Evolutionary conservation across 192 early-diverging fungal species (phyloP).

Genomic region (Oehlia diaphana): DNA sequence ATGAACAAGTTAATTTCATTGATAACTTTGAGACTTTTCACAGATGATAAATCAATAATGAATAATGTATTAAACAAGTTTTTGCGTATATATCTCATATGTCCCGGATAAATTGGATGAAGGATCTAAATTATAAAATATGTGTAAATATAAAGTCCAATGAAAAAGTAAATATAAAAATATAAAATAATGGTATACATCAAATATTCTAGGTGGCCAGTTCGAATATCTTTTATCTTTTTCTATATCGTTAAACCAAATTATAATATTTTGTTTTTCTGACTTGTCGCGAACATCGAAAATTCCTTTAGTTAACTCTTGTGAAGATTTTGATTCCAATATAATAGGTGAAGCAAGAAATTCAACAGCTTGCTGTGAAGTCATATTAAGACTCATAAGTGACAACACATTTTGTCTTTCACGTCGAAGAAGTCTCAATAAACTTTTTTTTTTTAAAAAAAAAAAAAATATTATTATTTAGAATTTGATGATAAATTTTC

Average conservation of each 20-base stretch:
- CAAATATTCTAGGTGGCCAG: slow-evolving; percentile 60
- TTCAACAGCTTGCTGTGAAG: slow-evolving; percentile 41
- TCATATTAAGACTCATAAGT: slow-evolving; percentile 48
- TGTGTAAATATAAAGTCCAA: background rate
- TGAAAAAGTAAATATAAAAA: background rate
- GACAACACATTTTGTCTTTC: slow-evolving; percentile 53
- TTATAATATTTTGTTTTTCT: slow-evolving; percentile 47
- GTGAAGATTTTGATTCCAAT: slow-evolving; percentile 22
- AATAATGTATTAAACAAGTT: slow-evolving; percentile 81
- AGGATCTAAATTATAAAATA: slow-evolving; percentile 45
- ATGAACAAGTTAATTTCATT: slow-evolving; percentile 63
- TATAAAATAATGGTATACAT: background rate
- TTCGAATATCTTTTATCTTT: slow-evolving; percentile 71
- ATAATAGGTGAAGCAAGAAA: slow-evolving; percentile 34
- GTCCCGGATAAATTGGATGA: slow-evolving; percentile 64
- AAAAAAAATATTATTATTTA: background rate
- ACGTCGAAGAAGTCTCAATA: slow-evolving; percentile 58
- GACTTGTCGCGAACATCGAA: slow-evolving; percentile 80
- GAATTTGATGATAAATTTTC: background rate
- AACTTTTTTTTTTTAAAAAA: slow-evolving; percentile 30
- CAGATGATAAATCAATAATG: slow-evolving; percentile 67
- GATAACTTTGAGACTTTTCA: slow-evolving; percentile 53
- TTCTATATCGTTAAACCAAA: slow-evolving; percentile 95
- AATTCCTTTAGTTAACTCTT: slow-evolving; percentile 36
- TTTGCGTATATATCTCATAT: slow-evolving; percentile 71